Evolutionary conservation across 148 eudicot genomes (phyloP).

Genomic region (Cornus kousa): DNA sequence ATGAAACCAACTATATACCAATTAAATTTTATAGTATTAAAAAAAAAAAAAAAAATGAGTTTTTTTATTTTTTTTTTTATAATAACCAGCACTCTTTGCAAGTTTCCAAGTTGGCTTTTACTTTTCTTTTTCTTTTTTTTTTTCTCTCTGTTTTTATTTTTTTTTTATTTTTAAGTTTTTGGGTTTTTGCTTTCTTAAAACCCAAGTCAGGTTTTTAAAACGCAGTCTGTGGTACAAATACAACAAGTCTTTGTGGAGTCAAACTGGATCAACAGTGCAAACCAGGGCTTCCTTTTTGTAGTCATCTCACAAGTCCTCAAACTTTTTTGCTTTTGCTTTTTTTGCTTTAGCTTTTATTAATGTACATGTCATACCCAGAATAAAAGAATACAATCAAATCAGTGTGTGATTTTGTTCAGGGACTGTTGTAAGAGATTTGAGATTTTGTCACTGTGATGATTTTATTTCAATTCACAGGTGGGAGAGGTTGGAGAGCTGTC

Average conservation of each 20-base stretch:
- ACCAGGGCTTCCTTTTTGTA: no score
- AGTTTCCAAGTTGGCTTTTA: neutral
- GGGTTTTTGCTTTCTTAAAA: no score
- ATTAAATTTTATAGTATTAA: no score
- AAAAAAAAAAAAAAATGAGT: no score
- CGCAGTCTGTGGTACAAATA: no score
- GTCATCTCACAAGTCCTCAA: neutral
- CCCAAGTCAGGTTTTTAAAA: neutral
- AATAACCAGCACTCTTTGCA: no score
- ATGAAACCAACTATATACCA: neutral
- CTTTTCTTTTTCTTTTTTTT: neutral
- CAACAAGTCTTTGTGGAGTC: slow-evolving; percentile 3
- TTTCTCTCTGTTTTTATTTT: no score
- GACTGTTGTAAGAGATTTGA: neutral
- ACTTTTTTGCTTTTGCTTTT: neutral
- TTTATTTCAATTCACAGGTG: no score
- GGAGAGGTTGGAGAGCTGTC: slow-evolving; percentile 76
- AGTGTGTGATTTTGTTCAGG: no score
- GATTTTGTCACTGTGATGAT: no score
- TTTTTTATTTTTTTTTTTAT: no score
- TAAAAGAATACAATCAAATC: neutral
- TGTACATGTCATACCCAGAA: slow-evolving; percentile 1
- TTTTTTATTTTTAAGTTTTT: no score
- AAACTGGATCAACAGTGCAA: neutral
- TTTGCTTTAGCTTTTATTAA: neutral